Percentiles rank a stretch among this genome's conserved stretches.
Evolutionary conservation across 23 red algal species (phyloP).

Genomic region (Gracilaria domingensis): DNA sequence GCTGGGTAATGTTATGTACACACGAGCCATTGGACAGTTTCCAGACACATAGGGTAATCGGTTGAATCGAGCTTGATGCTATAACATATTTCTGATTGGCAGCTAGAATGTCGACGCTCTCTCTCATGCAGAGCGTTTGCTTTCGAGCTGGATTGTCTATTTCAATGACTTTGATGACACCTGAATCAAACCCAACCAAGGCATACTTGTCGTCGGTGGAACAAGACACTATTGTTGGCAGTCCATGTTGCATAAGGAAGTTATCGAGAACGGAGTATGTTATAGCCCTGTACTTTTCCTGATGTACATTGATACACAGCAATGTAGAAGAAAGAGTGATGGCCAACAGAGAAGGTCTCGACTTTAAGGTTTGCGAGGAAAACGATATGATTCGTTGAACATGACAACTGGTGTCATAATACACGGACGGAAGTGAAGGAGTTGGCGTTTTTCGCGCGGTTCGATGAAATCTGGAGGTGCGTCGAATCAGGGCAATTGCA

Average conservation of each 20-base stretch:
- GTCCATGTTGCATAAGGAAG: slow-evolving; percentile 10
- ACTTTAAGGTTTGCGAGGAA: neutral
- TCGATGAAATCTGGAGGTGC: neutral
- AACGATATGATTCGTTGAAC: neutral
- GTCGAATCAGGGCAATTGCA: slow-evolving; percentile 13
- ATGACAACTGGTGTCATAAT: neutral
- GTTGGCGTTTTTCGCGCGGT: neutral
- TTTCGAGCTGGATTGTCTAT: neutral
- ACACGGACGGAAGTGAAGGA: neutral
- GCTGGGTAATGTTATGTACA: slow-evolving; percentile 7
- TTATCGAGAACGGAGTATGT: slow-evolving; percentile 11
- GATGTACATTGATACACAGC: slow-evolving; percentile 17
- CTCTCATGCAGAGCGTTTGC: neutral
- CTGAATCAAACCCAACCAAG: slow-evolving; percentile 35
- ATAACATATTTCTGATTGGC: slow-evolving; percentile 19
- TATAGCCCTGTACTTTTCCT: neutral
- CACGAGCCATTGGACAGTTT: neutral
- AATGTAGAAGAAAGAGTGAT: slow-evolving; percentile 3
- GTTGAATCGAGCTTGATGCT: slow-evolving; percentile 15
- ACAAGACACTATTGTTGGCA: neutral
- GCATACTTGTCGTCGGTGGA: slow-evolving; percentile 17
- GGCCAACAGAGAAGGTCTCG: slow-evolving; percentile 16
- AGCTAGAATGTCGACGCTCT: slow-evolving; percentile 32
- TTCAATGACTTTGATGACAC: slow-evolving; percentile 26
- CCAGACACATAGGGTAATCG: slow-evolving; percentile 20